Conservation (phyloP, 768 basidiomycete species). For the Boletus reticulatus region DNA sequence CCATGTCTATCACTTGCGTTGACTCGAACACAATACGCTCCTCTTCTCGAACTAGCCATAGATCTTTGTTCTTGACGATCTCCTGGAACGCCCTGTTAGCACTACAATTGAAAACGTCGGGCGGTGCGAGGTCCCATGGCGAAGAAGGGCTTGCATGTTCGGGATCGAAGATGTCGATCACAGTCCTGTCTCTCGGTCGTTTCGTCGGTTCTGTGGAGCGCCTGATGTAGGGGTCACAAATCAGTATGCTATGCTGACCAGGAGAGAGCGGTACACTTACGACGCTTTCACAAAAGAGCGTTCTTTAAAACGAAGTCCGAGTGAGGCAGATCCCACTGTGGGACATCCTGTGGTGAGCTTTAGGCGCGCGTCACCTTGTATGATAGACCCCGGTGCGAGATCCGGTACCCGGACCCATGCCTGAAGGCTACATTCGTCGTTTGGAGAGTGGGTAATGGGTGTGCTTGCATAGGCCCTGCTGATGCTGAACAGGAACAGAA, state of each 20-base stretch:
- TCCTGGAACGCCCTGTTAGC: background rate
- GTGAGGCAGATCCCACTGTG: background rate
- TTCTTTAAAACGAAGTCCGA: conserved; percentile 1
- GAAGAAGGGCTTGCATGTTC: background rate
- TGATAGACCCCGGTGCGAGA: background rate
- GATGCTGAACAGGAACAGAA: too few relatives aligned
- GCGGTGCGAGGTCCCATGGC: background rate
- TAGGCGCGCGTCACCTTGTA: background rate
- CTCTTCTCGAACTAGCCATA: conserved; percentile 13
- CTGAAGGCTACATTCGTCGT: background rate
- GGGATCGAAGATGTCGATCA: background rate
- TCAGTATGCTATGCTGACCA: background rate
- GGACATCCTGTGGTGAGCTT: background rate
- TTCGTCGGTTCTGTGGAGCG: conserved; percentile 1
- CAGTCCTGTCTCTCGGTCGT: background rate
- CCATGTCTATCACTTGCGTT: background rate
- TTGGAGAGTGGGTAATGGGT: too few relatives aligned
- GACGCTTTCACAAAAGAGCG: background rate
- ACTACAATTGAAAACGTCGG: background rate
- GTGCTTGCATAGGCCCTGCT: too few relatives aligned
- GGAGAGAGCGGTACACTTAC: background rate
- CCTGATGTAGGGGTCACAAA: background rate
- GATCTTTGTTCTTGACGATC: background rate
- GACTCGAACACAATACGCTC: conserved; percentile 13
- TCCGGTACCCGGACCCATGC: background rate